phyloP scores from a whole-genome alignment of 306 rosid genomes.

The Albizia julibrissin region DNA sequence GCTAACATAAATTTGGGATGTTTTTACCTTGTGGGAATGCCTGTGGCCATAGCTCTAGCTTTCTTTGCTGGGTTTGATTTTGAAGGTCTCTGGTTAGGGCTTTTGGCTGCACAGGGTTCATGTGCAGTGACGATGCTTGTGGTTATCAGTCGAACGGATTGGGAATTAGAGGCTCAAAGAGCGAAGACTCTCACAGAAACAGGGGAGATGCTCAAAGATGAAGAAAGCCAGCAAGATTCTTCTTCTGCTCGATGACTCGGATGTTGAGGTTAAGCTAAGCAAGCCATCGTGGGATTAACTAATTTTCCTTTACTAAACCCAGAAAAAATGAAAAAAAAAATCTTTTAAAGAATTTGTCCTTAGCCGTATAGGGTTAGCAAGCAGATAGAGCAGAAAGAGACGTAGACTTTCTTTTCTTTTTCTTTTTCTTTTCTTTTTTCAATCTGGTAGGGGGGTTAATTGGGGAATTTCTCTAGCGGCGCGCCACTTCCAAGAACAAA shows the following conservation, averaged over 20 bases:
- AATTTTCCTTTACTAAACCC: slow-evolving; percentile 14
- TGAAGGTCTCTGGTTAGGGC: slow-evolving; percentile 83
- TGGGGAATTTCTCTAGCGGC: slow-evolving; percentile 9
- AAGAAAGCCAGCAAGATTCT: slow-evolving; percentile 46
- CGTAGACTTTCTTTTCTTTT: slow-evolving; percentile 30
- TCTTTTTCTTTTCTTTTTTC: neutral
- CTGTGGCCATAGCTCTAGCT: slow-evolving; percentile 67
- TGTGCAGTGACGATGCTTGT: slow-evolving; percentile 87
- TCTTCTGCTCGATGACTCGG: slow-evolving; percentile 29
- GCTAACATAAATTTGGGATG: slow-evolving; percentile 85
- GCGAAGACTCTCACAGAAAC: slow-evolving; percentile 58
- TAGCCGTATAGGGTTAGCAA: slow-evolving; percentile 42
- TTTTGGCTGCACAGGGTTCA: slow-evolving; percentile 84
- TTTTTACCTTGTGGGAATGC: slow-evolving; percentile 89
- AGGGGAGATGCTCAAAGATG: slow-evolving; percentile 32
- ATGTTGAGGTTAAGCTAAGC: slow-evolving; percentile 17
- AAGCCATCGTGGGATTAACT: slow-evolving; percentile 40
- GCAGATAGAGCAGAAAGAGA: slow-evolving; percentile 39
- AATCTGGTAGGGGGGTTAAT: neutral
- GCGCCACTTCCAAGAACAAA: slow-evolving; percentile 24
- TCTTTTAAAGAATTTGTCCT: slow-evolving; percentile 26
- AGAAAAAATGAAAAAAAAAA: neutral
- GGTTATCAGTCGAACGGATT: slow-evolving; percentile 66
- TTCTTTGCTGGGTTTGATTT: slow-evolving; percentile 74
- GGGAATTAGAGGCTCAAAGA: slow-evolving; percentile 72